Conservation (phyloP, 2,329 filamentous ascomycete genomes). For the Arachnomyces sp. region DNA sequence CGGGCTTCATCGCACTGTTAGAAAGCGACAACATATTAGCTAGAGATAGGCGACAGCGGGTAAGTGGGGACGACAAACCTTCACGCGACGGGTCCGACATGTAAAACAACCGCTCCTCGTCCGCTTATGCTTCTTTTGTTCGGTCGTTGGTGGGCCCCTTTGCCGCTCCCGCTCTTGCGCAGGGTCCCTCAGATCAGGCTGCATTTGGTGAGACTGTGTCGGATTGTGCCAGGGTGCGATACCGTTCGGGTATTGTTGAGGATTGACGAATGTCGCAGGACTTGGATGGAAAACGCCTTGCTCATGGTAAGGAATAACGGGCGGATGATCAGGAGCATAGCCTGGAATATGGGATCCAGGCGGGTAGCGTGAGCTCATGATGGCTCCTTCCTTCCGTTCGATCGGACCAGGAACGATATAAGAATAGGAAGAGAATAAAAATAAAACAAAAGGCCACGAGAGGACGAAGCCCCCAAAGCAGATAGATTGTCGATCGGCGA, state of each 20-base stretch:
- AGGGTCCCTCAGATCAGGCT: conserved; percentile 10
- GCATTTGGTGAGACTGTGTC: conserved; percentile 10
- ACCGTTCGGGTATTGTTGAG: conserved; percentile 32
- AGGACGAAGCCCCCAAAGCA: no score
- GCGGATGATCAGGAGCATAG: not conserved
- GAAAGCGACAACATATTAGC: conserved; percentile 4
- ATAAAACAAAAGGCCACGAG: not conserved
- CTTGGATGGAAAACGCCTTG: conserved; percentile 1
- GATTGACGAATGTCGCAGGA: conserved; percentile 10
- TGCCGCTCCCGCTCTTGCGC: conserved; percentile 9
- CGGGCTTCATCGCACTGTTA: conserved; percentile 78
- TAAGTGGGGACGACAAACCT: conserved; percentile 35
- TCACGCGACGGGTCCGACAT: conserved; percentile 80
- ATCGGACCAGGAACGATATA: not conserved
- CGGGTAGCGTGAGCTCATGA: conserved; percentile 3
- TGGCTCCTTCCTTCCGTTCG: not conserved
- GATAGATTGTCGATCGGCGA: no score
- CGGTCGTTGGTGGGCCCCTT: conserved; percentile 26
- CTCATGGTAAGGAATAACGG: not conserved
- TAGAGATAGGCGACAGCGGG: conserved; percentile 2
- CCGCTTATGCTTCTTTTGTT: conserved; percentile 84
- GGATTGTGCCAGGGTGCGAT: conserved; percentile 38
- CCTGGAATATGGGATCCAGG: not conserved
- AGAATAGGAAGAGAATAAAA: not conserved
- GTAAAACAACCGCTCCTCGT: conserved; percentile 93